Evolutionary conservation across 768 basidiomycete species (phyloP), one percentile per base, ranked within the genome.

Genomic region (Trametes cubensis): DNA sequence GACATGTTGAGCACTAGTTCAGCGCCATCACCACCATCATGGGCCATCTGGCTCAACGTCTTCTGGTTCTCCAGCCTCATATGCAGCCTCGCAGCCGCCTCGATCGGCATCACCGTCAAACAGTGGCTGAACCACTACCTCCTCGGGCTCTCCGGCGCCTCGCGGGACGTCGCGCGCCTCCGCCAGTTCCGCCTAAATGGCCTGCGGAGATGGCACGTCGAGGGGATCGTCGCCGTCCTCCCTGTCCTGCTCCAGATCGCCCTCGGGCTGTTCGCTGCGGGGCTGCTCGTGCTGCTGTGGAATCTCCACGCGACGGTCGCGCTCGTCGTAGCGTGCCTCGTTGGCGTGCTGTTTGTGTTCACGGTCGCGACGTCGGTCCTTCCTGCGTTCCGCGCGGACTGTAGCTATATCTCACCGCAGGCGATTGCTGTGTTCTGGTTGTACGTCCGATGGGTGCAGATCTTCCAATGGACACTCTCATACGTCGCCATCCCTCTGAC

Each of bases 41-140:
- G 51, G 21, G 62, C 66, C 0, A 26, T 68, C 14, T 60, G 67
- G 49, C 55, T 68, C 53, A 71, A 72, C 53, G 53, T 53, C 6
- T 42, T 70, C 2, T 69, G 68, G 67, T 72, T 71, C 66, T 61
- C 64, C 0, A 65, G 66, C 21, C 66, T 72, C 6, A 55, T 64
- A 15, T 65, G 62, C 42, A 66, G 61, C 26, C 62, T 72, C 6
- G 60, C 67, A 8, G 61, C 70, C 1, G 66, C 71, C 1, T 64
- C 68, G 13, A 46, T 69, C 18, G 70, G 60, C 28, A 67, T 72
- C 20, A 56, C 70, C 28, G 68, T 62, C 30, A 70, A 70, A 47
- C 70, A 72, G 40, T 72, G 71, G 70, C 57, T 70, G 11, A 63
- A 64, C 26, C 56, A 66, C 41, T 66, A 66, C 50, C 48, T 30